A percentile compares a stretch with the other conserved stretches of the same genome.
phyloP scores from a whole-genome alignment of 108 stramenopile species.

The Asterionellopsis glacialis region DNA sequence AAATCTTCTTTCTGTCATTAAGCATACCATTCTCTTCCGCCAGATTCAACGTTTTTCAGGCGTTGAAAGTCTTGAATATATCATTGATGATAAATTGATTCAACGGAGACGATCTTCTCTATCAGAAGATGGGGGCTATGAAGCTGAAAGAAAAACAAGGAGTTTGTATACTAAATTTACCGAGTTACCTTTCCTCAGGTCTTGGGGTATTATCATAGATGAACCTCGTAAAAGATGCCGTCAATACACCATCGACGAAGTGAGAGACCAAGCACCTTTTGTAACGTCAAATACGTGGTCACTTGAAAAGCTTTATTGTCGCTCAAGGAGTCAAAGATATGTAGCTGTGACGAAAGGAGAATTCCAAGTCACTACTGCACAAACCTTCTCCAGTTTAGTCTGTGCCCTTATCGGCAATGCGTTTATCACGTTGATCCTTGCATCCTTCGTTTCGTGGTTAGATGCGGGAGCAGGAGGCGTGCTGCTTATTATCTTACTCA shows the following conservation, averaged over 20 bases:
- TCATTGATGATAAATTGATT: not conserved
- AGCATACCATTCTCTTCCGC: not conserved
- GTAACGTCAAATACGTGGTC: conserved; percentile 42
- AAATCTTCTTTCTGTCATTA: not conserved
- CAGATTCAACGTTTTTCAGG: not conserved
- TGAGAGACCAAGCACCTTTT: conserved; percentile 12
- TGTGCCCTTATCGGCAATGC: conserved; percentile 35
- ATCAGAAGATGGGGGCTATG: too few relatives aligned
- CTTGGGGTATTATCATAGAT: too few relatives aligned
- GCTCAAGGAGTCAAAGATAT: conserved; percentile 21
- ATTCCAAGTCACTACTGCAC: conserved; percentile 22
- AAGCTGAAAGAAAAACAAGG: too few relatives aligned
- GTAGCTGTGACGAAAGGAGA: conserved; percentile 38
- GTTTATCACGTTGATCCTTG: conserved; percentile 8
- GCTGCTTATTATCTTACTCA: not conserved
- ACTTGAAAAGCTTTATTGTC: conserved; percentile 39
- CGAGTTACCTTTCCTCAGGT: too few relatives aligned
- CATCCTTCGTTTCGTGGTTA: not conserved
- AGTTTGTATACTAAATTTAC: too few relatives aligned
- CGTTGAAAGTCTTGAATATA: not conserved
- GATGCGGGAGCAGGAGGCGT: not conserved
- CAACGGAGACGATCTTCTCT: not conserved
- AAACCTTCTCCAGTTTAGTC: conserved; percentile 19
- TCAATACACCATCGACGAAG: not conserved
- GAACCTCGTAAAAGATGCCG: not conserved